phyloP scores from a whole-genome alignment of 306 rosid genomes.

The barrel medic (Medicago truncatula) region DNA sequence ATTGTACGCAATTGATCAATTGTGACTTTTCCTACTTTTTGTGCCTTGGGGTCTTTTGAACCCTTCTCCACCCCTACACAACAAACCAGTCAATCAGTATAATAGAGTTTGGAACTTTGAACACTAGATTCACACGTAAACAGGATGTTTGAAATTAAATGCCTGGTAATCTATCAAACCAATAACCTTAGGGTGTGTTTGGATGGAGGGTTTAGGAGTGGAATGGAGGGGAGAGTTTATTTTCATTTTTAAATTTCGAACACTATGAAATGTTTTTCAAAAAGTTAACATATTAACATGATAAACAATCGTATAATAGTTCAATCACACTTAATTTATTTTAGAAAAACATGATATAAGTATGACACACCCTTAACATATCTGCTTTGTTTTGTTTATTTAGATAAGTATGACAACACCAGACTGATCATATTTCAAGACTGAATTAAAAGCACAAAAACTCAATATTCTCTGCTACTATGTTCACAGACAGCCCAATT shows the following conservation, averaged over 20 bases:
- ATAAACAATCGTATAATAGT: no score
- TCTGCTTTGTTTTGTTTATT: constrained; percentile 5
- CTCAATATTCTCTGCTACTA: neutral
- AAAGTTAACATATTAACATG: no score
- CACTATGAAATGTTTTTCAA: no score
- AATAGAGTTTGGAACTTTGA: constrained; percentile 3
- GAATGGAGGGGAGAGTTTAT: no score
- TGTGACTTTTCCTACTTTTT: constrained; percentile 87
- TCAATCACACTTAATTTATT: no score
- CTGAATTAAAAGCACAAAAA: constrained; percentile 5
- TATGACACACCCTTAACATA: no score
- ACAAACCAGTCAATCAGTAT: constrained; percentile 37
- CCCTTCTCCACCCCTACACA: constrained; percentile 90
- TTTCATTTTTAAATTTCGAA: no score
- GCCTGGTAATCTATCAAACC: constrained; percentile 11
- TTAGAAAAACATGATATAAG: no score
- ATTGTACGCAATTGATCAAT: constrained; percentile 83
- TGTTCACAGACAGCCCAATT: neutral
- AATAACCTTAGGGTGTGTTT: no score
- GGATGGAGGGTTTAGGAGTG: no score
- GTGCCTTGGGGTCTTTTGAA: constrained; percentile 77
- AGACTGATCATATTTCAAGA: constrained; percentile 16
- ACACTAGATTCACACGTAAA: neutral
- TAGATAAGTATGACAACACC: neutral
- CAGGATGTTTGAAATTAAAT: neutral